phyloP scores from a whole-genome alignment of 192 early-diverging fungal genomes.

The Diversispora eburnea region DNA sequence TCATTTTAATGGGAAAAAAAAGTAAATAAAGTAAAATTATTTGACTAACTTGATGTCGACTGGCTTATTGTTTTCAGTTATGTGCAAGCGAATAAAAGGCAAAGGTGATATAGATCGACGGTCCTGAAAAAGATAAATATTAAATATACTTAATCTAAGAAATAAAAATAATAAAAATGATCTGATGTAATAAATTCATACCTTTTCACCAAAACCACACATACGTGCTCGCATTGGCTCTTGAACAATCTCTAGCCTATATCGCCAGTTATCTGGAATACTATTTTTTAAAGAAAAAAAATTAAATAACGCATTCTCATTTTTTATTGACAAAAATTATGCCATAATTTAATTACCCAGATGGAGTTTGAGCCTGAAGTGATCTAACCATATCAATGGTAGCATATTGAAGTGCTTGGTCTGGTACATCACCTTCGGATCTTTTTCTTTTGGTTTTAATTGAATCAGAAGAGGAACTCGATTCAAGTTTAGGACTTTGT shows the following conservation, averaged over 20 bases:
- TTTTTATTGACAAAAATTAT: no score
- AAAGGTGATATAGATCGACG: background rate
- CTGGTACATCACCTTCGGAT: no score
- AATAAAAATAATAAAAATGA: background rate
- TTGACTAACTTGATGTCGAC: background rate
- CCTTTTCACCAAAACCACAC: slow-evolving; percentile 15
- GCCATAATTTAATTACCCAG: no score
- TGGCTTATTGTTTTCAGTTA: background rate
- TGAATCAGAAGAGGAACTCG: no score
- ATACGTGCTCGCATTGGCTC: background rate
- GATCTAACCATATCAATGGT: no score
- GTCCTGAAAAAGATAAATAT: background rate
- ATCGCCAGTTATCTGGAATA: background rate
- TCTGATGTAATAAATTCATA: background rate
- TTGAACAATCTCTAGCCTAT: background rate
- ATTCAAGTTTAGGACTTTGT: no score
- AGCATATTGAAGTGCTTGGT: no score
- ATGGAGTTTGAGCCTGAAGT: no score
- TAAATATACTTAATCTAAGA: background rate
- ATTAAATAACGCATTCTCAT: no score
- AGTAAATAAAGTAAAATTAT: background rate
- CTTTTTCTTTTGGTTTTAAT: no score
- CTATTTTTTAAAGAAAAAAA: background rate
- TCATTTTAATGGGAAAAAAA: background rate
- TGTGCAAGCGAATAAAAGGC: background rate